Conservation (phyloP, 2,329 filamentous ascomycete genomes). For the Ceratocystis ficicola region DNA sequence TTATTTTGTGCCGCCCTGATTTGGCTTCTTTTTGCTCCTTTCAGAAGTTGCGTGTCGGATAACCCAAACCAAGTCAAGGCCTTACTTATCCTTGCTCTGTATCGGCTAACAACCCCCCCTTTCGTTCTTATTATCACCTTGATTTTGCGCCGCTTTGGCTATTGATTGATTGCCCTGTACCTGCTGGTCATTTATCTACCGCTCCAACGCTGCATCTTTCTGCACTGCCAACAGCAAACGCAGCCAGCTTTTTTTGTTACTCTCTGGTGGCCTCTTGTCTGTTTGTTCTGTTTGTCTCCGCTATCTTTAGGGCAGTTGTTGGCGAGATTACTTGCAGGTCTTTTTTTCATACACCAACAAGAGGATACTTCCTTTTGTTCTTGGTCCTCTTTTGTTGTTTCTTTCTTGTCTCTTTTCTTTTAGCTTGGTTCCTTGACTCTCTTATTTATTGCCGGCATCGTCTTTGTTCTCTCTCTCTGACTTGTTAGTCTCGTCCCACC, state of each 20-base stretch:
- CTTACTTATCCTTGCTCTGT: background rate
- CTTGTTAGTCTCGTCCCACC: background rate
- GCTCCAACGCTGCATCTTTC: background rate
- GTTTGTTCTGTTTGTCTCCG: background rate
- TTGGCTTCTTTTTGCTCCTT: background rate
- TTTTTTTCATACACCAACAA: background rate
- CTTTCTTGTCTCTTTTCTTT: background rate
- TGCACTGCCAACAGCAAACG: background rate
- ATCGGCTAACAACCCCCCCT: background rate
- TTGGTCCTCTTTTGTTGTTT: background rate
- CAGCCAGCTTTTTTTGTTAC: background rate
- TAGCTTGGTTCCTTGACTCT: background rate
- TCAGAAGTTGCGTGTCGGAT: no score
- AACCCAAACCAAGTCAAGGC: no score
- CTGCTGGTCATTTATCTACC: background rate
- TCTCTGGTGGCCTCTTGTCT: background rate
- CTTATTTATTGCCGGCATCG: background rate
- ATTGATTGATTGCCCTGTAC: background rate
- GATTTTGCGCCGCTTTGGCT: background rate
- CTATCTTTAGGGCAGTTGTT: background rate
- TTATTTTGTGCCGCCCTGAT: background rate
- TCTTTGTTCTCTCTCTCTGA: background rate
- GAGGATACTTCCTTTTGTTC: background rate
- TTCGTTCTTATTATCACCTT: background rate
- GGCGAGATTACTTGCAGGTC: background rate